Evolutionary conservation across 2,329 filamentous ascomycete genomes (phyloP), one percentile per base, ranked within the genome.

Genomic region (Hymenoscyphus fraxineus): DNA sequence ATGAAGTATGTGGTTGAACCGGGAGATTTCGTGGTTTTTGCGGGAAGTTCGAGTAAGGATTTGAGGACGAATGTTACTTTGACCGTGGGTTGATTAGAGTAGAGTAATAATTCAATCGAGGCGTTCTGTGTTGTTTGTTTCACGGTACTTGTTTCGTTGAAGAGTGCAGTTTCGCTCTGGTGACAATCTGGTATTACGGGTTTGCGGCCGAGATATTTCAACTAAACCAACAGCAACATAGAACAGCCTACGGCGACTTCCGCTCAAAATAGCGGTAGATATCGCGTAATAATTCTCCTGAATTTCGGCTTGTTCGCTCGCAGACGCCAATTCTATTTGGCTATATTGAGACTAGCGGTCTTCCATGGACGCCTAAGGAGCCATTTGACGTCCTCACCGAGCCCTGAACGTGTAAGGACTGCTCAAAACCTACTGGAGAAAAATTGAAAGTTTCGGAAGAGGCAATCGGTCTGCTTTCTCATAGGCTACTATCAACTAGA

Each of bases 1-100:
- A 89, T 91, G 86, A 78, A 88, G 74, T 92, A 92, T 75, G 87
- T 90, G 31, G 88, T 92, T 44, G 90, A 92, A 80, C 83, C 84
- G 2, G 89, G 89, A 1, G 82, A 87, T 51, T 92, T 92, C 73
- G 76, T 81, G 5, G 78, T 91, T 10, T 78, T 82, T 62, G 82
- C 88, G 16, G 89, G 88, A n/a, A 81, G 79, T 61, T 83, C 82
- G 31, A 88, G 85, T 69, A 77, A 77, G 62, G 82, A 87, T 73
- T 72, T 88, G 63, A 81, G 81, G 67, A 78, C 78, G 0, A 87
- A 85, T 71, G 80, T 80, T 40, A 88, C 82, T 1, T 80, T 88
- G 57, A 84, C 55, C 5, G 55, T 57, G 9, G 55, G 13, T 57
- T 57, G 15, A 57, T 57, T 51, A 35, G 35, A 35, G 9, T 10